Evolutionary conservation across 2,329 filamentous ascomycete genomes (phyloP).

Genomic region (Colletotrichum noveboracense): DNA sequence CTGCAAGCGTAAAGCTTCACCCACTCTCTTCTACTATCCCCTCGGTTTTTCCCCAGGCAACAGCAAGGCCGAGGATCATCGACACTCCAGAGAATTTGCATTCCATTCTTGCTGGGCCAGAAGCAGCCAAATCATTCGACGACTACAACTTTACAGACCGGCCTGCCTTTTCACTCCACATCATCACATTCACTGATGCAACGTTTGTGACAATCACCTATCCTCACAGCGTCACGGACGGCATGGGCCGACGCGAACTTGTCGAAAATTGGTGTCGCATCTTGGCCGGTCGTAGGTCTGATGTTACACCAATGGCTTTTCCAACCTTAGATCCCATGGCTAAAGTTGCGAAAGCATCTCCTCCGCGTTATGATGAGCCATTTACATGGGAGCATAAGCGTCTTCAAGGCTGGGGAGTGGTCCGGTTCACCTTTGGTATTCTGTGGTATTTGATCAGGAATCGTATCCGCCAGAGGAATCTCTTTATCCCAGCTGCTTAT

Average conservation of each 20-base stretch:
- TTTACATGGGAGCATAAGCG: constrained; percentile 24
- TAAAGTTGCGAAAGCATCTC: constrained; percentile 20
- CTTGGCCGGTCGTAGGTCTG: constrained; percentile 43
- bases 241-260: constrained; percentile 23
- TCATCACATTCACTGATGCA: constrained; percentile 53
- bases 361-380: constrained; percentile 34
- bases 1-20: background rate
- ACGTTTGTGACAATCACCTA: constrained; percentile 52
- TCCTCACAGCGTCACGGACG: constrained; percentile 47
- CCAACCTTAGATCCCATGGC: constrained; percentile 24
- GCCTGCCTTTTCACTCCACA: constrained; percentile 52
- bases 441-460: constrained; percentile 16
- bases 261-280: constrained; percentile 46
- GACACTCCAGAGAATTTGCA: constrained; percentile 7
- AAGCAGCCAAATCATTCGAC: constrained; percentile 28
- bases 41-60: background rate
- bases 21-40: constrained; percentile 8
- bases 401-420: background rate
- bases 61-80: background rate
- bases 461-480: constrained; percentile 15
- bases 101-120: constrained; percentile 18
- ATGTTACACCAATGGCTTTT: constrained; percentile 41
- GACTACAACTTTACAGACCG: constrained; percentile 46
- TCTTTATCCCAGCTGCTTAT: constrained; percentile 24
- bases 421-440: background rate